These are phyloP conservation scores for Curvularia verruculosa DNA, from an alignment of 2,329 filamentous ascomycete genomes.

Conservation along the genomic window DNA sequence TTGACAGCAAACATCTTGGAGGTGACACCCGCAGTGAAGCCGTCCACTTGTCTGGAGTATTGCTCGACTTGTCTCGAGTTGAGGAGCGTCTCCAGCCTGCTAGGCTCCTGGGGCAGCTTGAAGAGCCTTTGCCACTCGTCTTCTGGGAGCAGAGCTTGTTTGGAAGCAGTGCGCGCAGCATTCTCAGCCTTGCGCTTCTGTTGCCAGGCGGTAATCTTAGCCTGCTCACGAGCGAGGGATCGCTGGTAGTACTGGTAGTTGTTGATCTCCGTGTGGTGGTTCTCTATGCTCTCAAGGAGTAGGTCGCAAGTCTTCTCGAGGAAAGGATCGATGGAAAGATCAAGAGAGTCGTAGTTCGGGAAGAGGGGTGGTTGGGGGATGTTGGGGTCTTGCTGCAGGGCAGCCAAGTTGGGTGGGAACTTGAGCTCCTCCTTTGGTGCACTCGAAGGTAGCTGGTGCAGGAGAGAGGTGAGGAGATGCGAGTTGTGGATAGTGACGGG, in stretches of 20 bases:
- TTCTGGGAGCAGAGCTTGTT: constrained; percentile 87
- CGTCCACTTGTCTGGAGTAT: constrained; percentile 96
- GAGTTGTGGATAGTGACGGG: constrained; percentile 94
- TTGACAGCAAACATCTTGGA: constrained; percentile 98
- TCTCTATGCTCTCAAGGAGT: constrained; percentile 94
- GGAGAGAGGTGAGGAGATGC: constrained; percentile 91
- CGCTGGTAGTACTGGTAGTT: constrained; percentile 99
- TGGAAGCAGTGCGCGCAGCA: constrained; percentile 78
- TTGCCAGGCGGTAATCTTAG: constrained; percentile 97
- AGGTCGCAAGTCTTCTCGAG: constrained; percentile 98
- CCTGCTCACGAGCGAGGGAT: constrained; percentile 89
- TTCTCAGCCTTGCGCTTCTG: constrained; percentile 97
- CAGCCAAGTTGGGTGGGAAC: constrained; percentile 78
- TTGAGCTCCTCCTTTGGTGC: constrained; percentile 70
- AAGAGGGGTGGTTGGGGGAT: constrained; percentile 70
- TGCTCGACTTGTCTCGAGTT: constrained; percentile 97
- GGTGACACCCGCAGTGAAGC: constrained; percentile 87
- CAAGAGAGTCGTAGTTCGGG: constrained; percentile 87
- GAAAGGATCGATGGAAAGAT: constrained; percentile 94
- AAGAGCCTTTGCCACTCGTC: constrained; percentile 98
- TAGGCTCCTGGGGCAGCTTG: constrained; percentile 96
- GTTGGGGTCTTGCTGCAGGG: constrained; percentile 70
- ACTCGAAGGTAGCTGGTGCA: constrained; percentile 83
- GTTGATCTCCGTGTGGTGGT: constrained; percentile 97
- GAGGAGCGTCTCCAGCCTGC: constrained; percentile 88